Evolutionary conservation across 225 moss, liverwort and hornwort species (phyloP), one percentile per base, ranked within the genome.

Genomic region (Physcomitrium patens): DNA sequence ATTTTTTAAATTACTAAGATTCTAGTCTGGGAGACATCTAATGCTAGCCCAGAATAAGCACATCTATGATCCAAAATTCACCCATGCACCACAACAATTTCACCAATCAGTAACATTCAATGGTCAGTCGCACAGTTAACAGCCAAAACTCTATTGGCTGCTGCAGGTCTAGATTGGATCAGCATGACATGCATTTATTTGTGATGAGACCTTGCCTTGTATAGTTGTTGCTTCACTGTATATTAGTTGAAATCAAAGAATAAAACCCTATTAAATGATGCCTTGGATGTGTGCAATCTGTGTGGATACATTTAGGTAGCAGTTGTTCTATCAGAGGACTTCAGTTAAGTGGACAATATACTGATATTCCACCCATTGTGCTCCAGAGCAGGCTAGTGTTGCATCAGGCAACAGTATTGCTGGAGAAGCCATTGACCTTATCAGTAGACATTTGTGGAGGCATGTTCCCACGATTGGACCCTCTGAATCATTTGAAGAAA

Each of bases 401-500:
- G 11, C 65, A 46, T 31, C 63, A 63, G 55, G 58, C 43, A 19
- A 16, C 26, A 4, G 44, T 28, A 3, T 10, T 65, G 12, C 46
- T 65, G 56, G 65, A 65, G 55, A 64, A 51, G 13, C 42, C 56
- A 20, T 46, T 55, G 9, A 12, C 63, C 26, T 48, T 78, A 43
- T 67, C 67, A 22, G 28, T 56, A 27, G 78, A 78, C 47, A 72
- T 53, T 16, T 46, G 59, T 12, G 41, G 51, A 9, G 66, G 72
- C 66, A 67, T 41, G 31, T 71, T 72, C 37, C 76, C 81, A 8
- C 81, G 81, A 44, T 52, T 76, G 46, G 81, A 81, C 65, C 70
- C 75, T 11, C 70, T 81, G 17, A 65, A 76, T 44, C 63, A 72
- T n/a, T 81, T 81, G 43, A 70, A 61, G 37, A 57, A 24, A 44